Percentiles rank a stretch among this genome's conserved stretches.
Evolutionary conservation across 2,329 filamentous ascomycete species (phyloP).

Genomic region (Plenodomus lindquistii): DNA sequence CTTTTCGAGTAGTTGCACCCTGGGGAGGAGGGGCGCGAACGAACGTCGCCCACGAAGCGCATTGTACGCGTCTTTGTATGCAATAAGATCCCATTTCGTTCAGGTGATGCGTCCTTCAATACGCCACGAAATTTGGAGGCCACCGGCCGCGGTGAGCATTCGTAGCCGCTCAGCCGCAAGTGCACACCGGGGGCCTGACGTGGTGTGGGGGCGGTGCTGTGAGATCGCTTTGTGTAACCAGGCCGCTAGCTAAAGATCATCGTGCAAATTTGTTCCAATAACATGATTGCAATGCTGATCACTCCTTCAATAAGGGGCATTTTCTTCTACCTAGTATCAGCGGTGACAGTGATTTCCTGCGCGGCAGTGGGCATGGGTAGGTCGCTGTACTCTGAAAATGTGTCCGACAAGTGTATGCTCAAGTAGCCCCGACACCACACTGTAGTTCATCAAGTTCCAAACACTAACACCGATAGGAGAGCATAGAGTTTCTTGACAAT

Average conservation of each 20-base stretch:
- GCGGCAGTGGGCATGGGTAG: too few species aligned
- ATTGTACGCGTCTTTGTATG: neutral
- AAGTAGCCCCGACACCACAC: too few species aligned
- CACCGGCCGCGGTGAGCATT: neutral
- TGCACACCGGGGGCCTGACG: neutral
- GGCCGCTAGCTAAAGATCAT: neutral
- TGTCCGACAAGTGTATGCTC: too few species aligned
- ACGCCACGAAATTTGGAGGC: neutral
- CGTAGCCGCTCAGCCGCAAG: neutral
- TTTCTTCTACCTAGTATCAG: too few species aligned
- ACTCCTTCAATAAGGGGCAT: too few species aligned
- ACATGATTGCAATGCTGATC: neutral
- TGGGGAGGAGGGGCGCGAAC: too few species aligned
- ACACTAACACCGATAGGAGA: too few species aligned
- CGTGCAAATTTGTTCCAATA: neutral
- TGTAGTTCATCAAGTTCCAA: too few species aligned
- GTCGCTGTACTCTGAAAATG: too few species aligned
- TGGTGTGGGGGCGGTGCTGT: neutral
- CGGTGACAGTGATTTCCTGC: too few species aligned
- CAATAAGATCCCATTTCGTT: neutral
- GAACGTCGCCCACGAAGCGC: neutral
- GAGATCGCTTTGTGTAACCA: neutral
- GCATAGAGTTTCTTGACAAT: too few species aligned
- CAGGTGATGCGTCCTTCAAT: neutral
- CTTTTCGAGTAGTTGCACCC: too few species aligned